phyloP scores from a whole-genome alignment of 163 green algal genomes.

The Volvox carteri region DNA sequence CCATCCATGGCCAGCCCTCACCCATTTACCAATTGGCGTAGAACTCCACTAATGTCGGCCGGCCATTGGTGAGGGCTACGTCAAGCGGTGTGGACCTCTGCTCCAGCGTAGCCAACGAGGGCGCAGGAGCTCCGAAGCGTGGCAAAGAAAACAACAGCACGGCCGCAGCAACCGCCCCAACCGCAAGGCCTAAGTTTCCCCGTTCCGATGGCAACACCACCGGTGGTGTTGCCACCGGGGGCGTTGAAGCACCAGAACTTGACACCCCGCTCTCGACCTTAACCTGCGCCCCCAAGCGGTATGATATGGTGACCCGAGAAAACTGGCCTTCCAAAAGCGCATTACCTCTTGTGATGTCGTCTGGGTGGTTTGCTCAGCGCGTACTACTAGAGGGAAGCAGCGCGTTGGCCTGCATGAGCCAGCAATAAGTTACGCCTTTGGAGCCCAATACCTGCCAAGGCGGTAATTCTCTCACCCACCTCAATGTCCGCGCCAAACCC shows the following conservation, averaged over 20 bases:
- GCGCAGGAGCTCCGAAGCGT: conserved; percentile 57
- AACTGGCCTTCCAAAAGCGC: not conserved
- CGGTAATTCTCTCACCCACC: too few species aligned
- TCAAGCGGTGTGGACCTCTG: conserved; percentile 79
- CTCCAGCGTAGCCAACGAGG: conserved; percentile 83
- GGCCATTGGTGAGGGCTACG: conserved; percentile 85
- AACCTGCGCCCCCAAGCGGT: not conserved
- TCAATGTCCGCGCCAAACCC: too few species aligned
- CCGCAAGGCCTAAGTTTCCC: conserved; percentile 7
- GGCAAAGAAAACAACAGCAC: conserved; percentile 76
- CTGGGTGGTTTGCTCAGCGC: not conserved
- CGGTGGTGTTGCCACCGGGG: not conserved
- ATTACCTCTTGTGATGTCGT: conserved; percentile 8
- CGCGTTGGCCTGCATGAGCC: not conserved
- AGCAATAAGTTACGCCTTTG: too few species aligned
- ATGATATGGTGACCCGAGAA: not conserved
- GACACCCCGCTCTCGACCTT: not conserved
- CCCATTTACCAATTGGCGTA: conserved; percentile 91
- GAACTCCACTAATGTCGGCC: conserved; percentile 96
- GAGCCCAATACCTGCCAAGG: too few species aligned
- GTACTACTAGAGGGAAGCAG: not conserved
- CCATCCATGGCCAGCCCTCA: not conserved
- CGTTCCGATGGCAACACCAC: too few species aligned
- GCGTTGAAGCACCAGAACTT: not conserved
- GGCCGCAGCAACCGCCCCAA: conserved; percentile 64